phyloP scores from a whole-genome alignment of 2,329 filamentous ascomycete genomes.

The Monosporascus sp. region DNA sequence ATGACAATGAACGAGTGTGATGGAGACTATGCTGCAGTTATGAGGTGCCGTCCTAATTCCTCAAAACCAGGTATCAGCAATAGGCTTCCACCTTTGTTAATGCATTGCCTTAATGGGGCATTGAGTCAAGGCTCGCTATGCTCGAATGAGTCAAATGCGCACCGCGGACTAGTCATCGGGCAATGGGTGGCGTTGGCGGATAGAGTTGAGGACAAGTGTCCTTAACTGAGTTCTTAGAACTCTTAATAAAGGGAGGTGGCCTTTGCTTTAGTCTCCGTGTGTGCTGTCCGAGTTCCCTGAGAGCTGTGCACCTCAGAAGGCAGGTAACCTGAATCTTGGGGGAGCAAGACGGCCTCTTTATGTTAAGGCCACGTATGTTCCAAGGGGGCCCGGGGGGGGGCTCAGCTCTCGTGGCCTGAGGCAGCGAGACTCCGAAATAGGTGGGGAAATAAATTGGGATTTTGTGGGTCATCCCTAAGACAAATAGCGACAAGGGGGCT shows the following conservation, averaged over 20 bases:
- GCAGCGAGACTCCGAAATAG: slow-evolving; percentile 1
- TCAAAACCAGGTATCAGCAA: slow-evolving; percentile 30
- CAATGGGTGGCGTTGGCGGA: neutral
- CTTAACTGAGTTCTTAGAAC: slow-evolving; percentile 2
- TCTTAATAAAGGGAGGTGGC: neutral
- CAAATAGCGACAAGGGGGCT: neutral
- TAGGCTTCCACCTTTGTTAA: slow-evolving; percentile 12
- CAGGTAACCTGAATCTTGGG: neutral
- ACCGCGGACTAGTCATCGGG: neutral
- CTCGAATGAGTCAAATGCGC: slow-evolving; percentile 1
- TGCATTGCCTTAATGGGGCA: slow-evolving; percentile 16
- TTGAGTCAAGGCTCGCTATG: slow-evolving; percentile 14
- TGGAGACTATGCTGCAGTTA: slow-evolving; percentile 15
- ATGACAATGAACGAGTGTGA: slow-evolving; percentile 4
- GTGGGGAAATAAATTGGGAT: neutral
- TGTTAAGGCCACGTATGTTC: slow-evolving; percentile 19
- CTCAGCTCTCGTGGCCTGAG: slow-evolving; percentile 5
- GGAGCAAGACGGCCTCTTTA: slow-evolving; percentile 13
- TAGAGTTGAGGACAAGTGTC: slow-evolving; percentile 16
- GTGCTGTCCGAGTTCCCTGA: neutral
- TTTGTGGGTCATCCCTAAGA: neutral
- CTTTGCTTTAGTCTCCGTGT: neutral
- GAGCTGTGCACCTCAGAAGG: neutral
- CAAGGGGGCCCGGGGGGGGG: neutral
- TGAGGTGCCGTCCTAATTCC: slow-evolving; percentile 35